Conservation (phyloP, 495 filamentous ascomycete species). For the Mytilinidion resinicola region DNA sequence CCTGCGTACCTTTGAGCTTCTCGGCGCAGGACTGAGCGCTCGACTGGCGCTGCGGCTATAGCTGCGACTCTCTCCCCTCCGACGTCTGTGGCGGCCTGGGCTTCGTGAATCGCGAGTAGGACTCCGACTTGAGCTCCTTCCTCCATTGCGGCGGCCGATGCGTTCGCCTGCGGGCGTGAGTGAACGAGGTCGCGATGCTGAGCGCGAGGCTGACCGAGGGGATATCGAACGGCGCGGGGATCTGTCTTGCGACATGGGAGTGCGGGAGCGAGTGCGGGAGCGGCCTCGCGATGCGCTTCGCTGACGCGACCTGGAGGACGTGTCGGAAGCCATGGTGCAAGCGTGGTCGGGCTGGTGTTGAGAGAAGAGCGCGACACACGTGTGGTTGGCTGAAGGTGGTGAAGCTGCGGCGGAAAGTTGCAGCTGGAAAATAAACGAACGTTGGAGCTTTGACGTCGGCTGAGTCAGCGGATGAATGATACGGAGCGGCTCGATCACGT, state of each 20-base stretch:
- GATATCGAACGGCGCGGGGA: constrained; percentile 46
- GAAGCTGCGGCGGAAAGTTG: too few species aligned
- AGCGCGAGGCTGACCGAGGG: constrained; percentile 41
- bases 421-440: too few species aligned
- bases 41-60: constrained; percentile 43
- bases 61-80: constrained; percentile 40
- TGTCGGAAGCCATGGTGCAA: constrained; percentile 13
- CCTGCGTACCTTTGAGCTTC: constrained; percentile 53
- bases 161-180: constrained; percentile 2
- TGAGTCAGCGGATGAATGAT: too few species aligned
- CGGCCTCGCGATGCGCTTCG: constrained; percentile 31
- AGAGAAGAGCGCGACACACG: too few species aligned
- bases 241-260: constrained; percentile 17
- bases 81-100: constrained; percentile 31
- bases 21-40: constrained; percentile 32
- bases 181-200: constrained; percentile 15
- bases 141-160: constrained; percentile 26
- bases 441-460: too few species aligned
- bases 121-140: constrained; percentile 42
- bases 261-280: constrained; percentile 21
- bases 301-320: constrained; percentile 11
- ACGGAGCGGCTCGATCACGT: too few species aligned
- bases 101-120: constrained; percentile 33
- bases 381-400: too few species aligned
- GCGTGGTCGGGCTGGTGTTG: too few species aligned